phyloP scores from a whole-genome alignment of 331 rosid species.

The Arachis monticola region DNA sequence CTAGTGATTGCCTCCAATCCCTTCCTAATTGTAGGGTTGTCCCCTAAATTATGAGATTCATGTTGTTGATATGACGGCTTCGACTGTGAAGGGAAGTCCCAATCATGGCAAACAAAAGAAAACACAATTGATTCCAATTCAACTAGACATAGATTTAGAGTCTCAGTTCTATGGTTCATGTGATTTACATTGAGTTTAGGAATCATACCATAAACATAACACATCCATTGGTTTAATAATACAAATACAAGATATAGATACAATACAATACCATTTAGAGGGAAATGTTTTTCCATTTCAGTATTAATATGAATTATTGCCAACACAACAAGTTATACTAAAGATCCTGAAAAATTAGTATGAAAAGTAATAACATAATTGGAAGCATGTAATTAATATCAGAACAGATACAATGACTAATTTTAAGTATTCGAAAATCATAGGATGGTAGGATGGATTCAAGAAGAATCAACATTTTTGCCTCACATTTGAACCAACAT shows the following conservation, averaged over 20 bases:
- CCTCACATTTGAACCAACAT: neutral
- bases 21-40: conserved; percentile 70
- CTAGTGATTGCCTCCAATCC: conserved; percentile 82
- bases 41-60: conserved; percentile 44
- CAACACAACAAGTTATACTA: too few species aligned
- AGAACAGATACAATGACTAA: too few species aligned
- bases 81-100: conserved; percentile 39
- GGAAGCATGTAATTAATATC: too few species aligned
- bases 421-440: too few species aligned
- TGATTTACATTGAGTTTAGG: neutral
- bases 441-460: neutral
- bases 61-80: conserved; percentile 54
- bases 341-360: too few species aligned
- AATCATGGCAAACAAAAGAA: conserved; percentile 6
- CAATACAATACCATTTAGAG: neutral
- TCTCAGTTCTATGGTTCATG: conserved; percentile 17
- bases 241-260: neutral
- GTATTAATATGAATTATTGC: too few species aligned
- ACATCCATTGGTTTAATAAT: neutral
- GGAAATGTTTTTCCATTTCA: too few species aligned
- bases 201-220: conserved; percentile 9
- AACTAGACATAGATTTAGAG: conserved; percentile 21
- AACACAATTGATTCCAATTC: conserved; percentile 12
- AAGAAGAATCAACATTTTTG: neutral
- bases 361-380: too few species aligned